Base-by-base conservation (phyloP, 129 eudicot species). In the Cynara cardunculus region DNA sequence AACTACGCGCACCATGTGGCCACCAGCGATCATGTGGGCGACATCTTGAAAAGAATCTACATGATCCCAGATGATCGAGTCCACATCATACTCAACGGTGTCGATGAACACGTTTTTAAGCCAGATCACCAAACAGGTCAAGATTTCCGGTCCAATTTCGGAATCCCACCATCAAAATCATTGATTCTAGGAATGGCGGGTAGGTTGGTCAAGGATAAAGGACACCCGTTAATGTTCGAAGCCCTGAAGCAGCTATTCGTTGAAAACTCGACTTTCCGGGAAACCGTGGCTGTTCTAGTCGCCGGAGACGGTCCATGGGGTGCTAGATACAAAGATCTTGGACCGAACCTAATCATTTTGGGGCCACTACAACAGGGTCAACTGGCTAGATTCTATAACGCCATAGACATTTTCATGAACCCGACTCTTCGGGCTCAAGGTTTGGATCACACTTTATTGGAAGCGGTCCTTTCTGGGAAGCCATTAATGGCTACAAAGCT, bases 281-380 rank as follows among this genome's bases (percentile, higher is more conserved):
- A 92, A 0, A 80, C 83, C 12, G 91, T 90, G 21, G 78, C 71
- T 11, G 85, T 92, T 75, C 76, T 90, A 46, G 91, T 92, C 22
- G 97, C 95, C 5, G 97, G 95, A 46, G 93, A 90, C 41, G 97
- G 94, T 31, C 97, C 97, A 4, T 92, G 97, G 95, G 93, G 91
- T 70, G 84, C 85, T 64, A 82, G 90, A 75, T 90, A 92, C 76
- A 88, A 85, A 74, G 91, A 90, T 24, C 88, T 90, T 0, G 92
- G 95, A 25, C 22, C 90, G 2, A 92, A 88, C 72, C 4, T 90
- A 27, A 77, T 80, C 14, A 90, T 90, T 80, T 79, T 92, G 35
- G 97, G 97, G 7, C 91, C 97, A 7, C n/a, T 92, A 69, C 88
- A 90, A 53, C 86, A 81, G 35, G 34, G 44, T 69, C 94, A 88